A percentile compares a stretch with the other conserved stretches of the same genome.
phyloP scores from a whole-genome alignment of 164 flowering plant species.

The Nymphaea thermarum region DNA sequence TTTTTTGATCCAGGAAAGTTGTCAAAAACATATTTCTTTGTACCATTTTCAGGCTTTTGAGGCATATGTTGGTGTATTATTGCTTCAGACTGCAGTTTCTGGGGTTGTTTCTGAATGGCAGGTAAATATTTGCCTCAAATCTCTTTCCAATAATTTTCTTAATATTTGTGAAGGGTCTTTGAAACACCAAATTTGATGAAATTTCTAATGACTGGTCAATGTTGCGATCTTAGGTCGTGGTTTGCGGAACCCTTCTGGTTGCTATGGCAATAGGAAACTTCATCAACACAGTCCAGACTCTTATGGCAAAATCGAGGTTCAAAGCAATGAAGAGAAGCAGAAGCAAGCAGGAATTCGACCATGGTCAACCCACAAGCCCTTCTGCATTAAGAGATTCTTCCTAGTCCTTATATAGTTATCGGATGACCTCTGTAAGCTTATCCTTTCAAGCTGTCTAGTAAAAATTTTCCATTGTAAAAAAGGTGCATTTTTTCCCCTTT shows the following conservation, averaged over 20 bases:
- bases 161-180: no score
- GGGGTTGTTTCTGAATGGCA: conserved; percentile 90
- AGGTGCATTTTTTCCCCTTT: no score
- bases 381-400: background rate
- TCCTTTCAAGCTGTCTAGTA: no score
- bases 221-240: conserved; percentile 37
- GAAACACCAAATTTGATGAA: no score
- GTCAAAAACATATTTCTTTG: no score
- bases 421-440: no score
- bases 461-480: no score
- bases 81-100: conserved; percentile 60
- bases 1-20: no score
- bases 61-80: conserved; percentile 74
- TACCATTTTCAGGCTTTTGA: conserved; percentile 67
- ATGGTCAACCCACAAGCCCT: conserved; percentile 9
- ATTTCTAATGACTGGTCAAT: background rate
- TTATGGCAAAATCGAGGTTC: conserved; percentile 67
- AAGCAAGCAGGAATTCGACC: conserved; percentile 54
- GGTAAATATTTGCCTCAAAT: conserved; percentile 21
- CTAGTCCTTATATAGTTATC: background rate
- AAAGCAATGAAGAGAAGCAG: conserved; percentile 83
- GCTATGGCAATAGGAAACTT: conserved; percentile 95
- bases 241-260: conserved; percentile 74
- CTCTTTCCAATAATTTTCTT: no score
- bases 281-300: conserved; percentile 68